Evolutionary conservation across 306 rosid species (phyloP).

Genomic region (Rosa persica): DNA sequence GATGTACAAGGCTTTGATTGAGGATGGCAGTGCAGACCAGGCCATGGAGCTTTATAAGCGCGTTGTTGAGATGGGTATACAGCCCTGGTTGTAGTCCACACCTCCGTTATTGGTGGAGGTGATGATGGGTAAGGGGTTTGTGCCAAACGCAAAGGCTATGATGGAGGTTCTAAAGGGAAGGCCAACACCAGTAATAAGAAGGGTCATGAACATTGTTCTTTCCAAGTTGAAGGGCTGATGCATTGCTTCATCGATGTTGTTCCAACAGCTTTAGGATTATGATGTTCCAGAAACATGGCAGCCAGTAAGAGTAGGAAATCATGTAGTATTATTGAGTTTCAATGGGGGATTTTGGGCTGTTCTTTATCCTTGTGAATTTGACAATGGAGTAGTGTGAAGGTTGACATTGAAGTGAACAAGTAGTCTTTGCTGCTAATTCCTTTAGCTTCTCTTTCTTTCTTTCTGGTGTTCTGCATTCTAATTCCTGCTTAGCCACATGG

Average conservation of each 20-base stretch:
- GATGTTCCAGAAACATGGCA: neutral
- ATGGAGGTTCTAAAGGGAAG: slow-evolving; percentile 38
- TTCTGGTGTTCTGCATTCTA: neutral
- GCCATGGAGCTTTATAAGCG: slow-evolving; percentile 49
- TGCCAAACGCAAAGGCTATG: slow-evolving; percentile 55
- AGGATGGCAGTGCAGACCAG: slow-evolving; percentile 17
- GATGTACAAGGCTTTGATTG: neutral
- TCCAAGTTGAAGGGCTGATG: neutral
- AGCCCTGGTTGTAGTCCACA: slow-evolving; percentile 18
- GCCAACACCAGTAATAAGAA: neutral
- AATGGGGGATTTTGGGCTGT: neutral
- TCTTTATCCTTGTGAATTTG: neutral
- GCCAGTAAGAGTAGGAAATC: neutral
- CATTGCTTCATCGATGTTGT: neutral
- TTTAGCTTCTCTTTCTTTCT: too few relatives aligned
- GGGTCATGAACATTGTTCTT: neutral
- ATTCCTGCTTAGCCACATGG: neutral
- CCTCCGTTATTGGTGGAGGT: neutral
- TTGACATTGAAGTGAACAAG: neutral
- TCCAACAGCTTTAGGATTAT: neutral
- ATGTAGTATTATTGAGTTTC: neutral
- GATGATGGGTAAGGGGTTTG: neutral
- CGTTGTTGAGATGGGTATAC: slow-evolving; percentile 38
- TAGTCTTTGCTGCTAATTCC: neutral
- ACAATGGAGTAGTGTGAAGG: neutral